Base-by-base conservation (phyloP, 495 filamentous ascomycete genomes). In the Penicillium diatomitis region DNA sequence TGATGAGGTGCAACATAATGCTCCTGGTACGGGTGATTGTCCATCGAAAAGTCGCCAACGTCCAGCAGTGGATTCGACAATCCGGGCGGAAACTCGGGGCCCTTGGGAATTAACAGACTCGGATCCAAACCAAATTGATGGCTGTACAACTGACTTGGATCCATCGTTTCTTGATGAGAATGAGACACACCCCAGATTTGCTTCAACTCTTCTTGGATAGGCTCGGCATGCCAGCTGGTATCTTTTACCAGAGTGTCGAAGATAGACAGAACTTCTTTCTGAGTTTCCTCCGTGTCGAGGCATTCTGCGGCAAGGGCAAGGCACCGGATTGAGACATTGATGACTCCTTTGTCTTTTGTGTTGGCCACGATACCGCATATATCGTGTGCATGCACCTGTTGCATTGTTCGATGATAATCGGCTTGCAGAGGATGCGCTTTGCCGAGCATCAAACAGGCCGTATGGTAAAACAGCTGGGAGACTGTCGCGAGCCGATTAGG, bases 381-480 rank as follows among this genome's bases (percentile, higher is more conserved):
- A 53, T 87, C 79, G 49, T 85, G 80, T 4, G 88, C 82, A 62
- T 96, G 87, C 39, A 73, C 72, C 45, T 83, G 72, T 55, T 85
- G 81, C 49, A 83, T 71, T 8, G 78, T 89, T 83, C 4, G 58
- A 47, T 33, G 55, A 57, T 34, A 65, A 57, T 44, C 80, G 8
- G 74, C 75, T 37, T 77, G 73, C 11, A 79, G 64, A 0, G 91
- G 90, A 61, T 96, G 83, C 27, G 79, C 83, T 54, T 90, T 87
- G 3, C 85, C 76, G n/a, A 97, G 75, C 7, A 96, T 62, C 47
- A 83, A 81, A 65, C 90, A 82, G 31, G 85, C 79, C 0, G 86
- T 90, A 58, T 96, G 91, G 61, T 95, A 97, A 53, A 96, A 88
- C n/a, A 96, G 75, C 7, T 88, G 81, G 7, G 85, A 89, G 37